Evolutionary conservation across 148 eudicot genomes (phyloP), one percentile per base, ranked within the genome.

Genomic region (Fagopyrum tataricum): DNA sequence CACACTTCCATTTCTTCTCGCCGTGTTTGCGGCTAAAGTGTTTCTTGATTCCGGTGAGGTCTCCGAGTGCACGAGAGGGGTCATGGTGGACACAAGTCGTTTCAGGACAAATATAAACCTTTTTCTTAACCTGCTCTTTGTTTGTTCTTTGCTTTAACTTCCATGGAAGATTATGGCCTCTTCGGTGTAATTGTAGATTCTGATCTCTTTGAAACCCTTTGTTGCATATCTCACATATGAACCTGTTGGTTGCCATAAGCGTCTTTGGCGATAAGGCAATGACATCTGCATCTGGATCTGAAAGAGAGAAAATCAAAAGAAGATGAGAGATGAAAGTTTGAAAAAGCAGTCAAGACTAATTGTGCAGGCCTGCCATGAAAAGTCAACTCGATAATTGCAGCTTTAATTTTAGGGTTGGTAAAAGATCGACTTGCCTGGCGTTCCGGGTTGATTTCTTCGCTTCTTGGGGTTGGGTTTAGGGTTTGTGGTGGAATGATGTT

Each of bases 211-310:
- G 98, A 77, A 92, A 90, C 13, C 98, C 96, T 75, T 92, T 92
- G 85, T 88, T 92, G 86, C 98, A 92, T 76, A 92, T 88, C 72
- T 92, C 97, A 41, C 98, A 92, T 14, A 92, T 53, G 81, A 92
- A 92, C 59, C 97, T 78, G 59, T 91, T 91, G 4, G 95, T 89
- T 2, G 92, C 97, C 97, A 91, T 91, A 0, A 89, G 88, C 0
- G 95, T 85, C 76, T 88, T 89, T 4, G 97, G 97, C 4, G 97
- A 91, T 44, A 91, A 70, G 14, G 93, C 93, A 0, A 92, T 88
- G 4, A 92, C 98, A 79, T 92, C 96, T 0, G 98, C 96, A 84
- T 91, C 97, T 73, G 97, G 97, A 85, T 91, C 97, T 91, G 83
- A 71, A 17, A 14, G 11, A 31, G 8, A 31, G 15, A 17, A 18